Percentiles rank a stretch among this genome's conserved stretches.
Evolutionary conservation across 352 stramenopile genomes (phyloP).

Genomic region (Globisporangium parvum): DNA sequence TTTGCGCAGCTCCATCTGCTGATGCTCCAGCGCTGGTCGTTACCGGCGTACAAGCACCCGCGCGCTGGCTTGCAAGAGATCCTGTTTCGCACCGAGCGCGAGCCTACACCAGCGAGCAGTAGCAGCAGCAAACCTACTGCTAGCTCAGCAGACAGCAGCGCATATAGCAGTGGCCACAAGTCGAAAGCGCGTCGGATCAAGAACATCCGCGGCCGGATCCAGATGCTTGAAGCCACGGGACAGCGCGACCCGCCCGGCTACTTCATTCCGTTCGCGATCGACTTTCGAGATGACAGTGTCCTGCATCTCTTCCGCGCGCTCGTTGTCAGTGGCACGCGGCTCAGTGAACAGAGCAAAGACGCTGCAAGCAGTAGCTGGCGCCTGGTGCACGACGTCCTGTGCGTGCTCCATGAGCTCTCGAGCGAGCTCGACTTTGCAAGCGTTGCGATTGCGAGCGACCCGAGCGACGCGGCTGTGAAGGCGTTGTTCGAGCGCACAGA

Average conservation of each 20-base stretch:
- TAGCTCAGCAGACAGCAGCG: not conserved
- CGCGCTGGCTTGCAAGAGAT: constrained; percentile 44
- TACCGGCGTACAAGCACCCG: constrained; percentile 39
- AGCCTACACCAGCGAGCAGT: constrained; percentile 9
- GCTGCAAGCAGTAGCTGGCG: constrained; percentile 2
- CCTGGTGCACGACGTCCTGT: constrained; percentile 23
- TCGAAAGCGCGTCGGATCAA: constrained; percentile 44
- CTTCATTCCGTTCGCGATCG: constrained; percentile 54
- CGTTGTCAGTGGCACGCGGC: constrained; percentile 10
- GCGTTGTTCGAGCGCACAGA: constrained; percentile 23
- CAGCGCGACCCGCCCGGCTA: constrained; percentile 40
- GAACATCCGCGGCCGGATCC: constrained; percentile 47
- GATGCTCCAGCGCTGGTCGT: constrained; percentile 30
- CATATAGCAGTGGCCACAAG: constrained; percentile 20
- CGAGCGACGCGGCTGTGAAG: constrained; percentile 16
- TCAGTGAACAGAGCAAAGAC: not conserved
- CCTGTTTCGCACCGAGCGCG: constrained; percentile 31
- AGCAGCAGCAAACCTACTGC: constrained; percentile 3
- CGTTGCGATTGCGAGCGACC: constrained; percentile 15
- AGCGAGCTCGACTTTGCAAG: constrained; percentile 38
- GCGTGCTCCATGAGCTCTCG: constrained; percentile 23
- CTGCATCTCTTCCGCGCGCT: constrained; percentile 28
- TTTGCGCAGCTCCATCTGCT: constrained; percentile 27
- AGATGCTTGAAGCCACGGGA: constrained; percentile 28
- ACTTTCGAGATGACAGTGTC: constrained; percentile 46